Evolutionary conservation across 441 rosid genomes (phyloP), one percentile per base, ranked within the genome.

Genomic region (Adansonia grandidieri): DNA sequence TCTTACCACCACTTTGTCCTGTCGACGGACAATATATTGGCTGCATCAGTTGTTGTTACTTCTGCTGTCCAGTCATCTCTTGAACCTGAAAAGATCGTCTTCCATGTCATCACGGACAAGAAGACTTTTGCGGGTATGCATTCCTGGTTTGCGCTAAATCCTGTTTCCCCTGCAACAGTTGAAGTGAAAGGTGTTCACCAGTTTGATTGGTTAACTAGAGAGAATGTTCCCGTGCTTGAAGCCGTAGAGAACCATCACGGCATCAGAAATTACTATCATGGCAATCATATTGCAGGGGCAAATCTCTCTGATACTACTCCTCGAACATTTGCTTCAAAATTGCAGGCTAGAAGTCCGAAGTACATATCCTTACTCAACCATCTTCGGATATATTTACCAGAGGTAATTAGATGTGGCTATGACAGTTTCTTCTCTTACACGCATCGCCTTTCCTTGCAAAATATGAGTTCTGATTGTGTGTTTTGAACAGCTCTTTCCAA

Each of bases 101-200:
- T 97, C 81, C 99, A 97, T 80, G 80, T 97, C 83, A 94, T 97
- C 82, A 97, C 99, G 61, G 99, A 97, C 87, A 97, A 97, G 95
- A 97, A 94, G 88, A 97, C 99, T n/a, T 97, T 92, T 64, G 98
- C 98, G 10, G 99, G 95, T 53, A 97, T 97, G 98, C 99, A 94
- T 80, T 95, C 99, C 63, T 97, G 99, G 99, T 97, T 97, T 85
- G 98, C 99, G 2, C 88, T 97, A 42, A 94, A 97, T 77, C 89
- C 99, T 20, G 85, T 85, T 17, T 84, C 88, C 78, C 99, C 98
- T 54, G 98, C 99, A 56, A 93, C 92, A 60, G 89, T 94, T 72
- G 99, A 97, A 88, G 97, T 94, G 74, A 97, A 88, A 87, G 98
- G 99, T 44, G 87, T 94, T 85, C 99, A 97, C 86, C 99, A 97